A percentile compares a stretch with the other conserved stretches of the same genome.
These are phyloP conservation scores for Cystofilobasidium bisporidii DNA, from an alignment of 768 basidiomycete species.

Conservation along the genomic window DNA sequence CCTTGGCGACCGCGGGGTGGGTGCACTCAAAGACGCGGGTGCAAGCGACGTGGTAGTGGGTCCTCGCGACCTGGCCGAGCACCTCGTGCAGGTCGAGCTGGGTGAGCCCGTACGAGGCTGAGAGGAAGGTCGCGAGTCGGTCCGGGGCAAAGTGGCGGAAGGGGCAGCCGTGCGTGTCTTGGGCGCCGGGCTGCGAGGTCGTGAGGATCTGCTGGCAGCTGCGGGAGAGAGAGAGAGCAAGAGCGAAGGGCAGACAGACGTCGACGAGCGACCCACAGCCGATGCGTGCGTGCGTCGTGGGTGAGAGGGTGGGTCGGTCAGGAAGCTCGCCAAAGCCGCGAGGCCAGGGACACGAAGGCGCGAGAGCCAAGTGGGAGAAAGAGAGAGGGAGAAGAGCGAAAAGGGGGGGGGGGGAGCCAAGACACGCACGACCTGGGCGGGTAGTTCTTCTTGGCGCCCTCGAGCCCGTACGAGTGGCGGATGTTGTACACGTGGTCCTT, in stretches of 20 bases:
- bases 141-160: conserved; percentile 79
- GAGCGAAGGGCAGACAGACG: too few species aligned
- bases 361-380: too few species aligned
- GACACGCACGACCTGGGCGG: conserved; percentile 55
- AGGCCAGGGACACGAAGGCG: background rate
- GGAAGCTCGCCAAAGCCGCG: too few species aligned
- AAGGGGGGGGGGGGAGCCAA: too few species aligned
- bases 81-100: conserved; percentile 70
- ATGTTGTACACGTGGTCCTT: conserved; percentile 98
- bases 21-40: conserved; percentile 95
- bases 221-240: background rate
- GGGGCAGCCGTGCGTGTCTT: conserved; percentile 77
- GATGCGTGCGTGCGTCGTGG: too few species aligned
- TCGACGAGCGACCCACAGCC: too few species aligned
- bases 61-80: conserved; percentile 61
- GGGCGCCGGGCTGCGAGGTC: conserved; percentile 54
- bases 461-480: conserved; percentile 84
- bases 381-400: background rate
- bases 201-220: conserved; percentile 87
- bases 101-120: conserved; percentile 39
- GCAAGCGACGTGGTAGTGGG: conserved; percentile 90
- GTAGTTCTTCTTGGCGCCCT: conserved; percentile 91
- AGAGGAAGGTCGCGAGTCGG: conserved; percentile 66
- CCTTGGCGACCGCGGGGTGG: conserved; percentile 68
- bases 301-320: background rate